A percentile compares a stretch with the other conserved stretches of the same genome.
Conservation (phyloP, 2,329 filamentous ascomycete genomes). For the Camptophora hylomeconis region DNA sequence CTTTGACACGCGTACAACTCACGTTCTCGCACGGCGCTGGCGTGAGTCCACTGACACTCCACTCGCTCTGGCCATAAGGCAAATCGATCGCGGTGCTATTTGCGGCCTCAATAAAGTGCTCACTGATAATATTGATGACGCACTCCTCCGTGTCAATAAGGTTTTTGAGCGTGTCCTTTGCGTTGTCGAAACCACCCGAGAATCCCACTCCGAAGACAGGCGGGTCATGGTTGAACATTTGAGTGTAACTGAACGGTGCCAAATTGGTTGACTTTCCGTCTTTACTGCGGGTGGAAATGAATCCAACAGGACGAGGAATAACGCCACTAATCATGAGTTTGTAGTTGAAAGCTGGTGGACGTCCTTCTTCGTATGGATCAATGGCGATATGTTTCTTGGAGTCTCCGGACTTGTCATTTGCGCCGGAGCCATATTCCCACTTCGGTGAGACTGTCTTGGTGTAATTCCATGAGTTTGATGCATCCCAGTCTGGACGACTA, state of each 20-base stretch:
- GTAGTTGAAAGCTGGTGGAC: constrained; percentile 64
- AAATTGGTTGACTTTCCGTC: constrained; percentile 62
- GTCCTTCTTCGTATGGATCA: constrained; percentile 53
- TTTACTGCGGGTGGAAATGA: constrained; percentile 43
- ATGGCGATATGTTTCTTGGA: constrained; percentile 58
- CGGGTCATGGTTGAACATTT: constrained; percentile 73
- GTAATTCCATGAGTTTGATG: constrained; percentile 22
- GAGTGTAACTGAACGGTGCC: constrained; percentile 79
- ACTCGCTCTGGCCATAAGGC: constrained; percentile 65
- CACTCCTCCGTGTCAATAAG: constrained; percentile 60
- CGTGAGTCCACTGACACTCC: constrained; percentile 64
- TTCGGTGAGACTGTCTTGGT: constrained; percentile 28
- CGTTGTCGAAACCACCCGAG: constrained; percentile 40
- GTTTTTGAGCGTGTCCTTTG: constrained; percentile 72
- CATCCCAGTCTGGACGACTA: constrained; percentile 29
- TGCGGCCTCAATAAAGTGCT: constrained; percentile 75
- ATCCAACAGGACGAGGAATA: constrained; percentile 67
- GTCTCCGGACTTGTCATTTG: constrained; percentile 30
- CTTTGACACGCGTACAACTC: constrained; percentile 58
- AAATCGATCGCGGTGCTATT: constrained; percentile 70
- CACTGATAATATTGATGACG: constrained; percentile 75
- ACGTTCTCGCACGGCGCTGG: constrained; percentile 54
- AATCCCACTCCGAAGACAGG: constrained; percentile 63
- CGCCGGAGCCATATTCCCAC: constrained; percentile 31
- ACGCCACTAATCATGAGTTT: constrained; percentile 79